These are phyloP conservation scores for Sparassis latifolia DNA, from an alignment of 1,284 basidiomycete species.

Conservation along the genomic window DNA sequence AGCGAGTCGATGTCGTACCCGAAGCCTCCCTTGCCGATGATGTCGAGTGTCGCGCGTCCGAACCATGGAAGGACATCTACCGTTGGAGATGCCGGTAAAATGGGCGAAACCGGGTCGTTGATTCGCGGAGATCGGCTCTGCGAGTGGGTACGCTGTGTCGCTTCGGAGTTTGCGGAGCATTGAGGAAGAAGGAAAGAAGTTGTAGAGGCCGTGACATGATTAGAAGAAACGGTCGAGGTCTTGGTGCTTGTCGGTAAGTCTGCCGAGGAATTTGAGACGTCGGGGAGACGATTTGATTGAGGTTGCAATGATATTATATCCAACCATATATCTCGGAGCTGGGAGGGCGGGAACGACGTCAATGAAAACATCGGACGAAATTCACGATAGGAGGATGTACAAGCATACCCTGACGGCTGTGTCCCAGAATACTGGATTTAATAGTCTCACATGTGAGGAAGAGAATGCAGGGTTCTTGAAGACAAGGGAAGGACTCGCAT, in stretches of 20 bases:
- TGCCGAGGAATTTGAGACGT: not conserved
- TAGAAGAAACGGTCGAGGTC: conserved; percentile 16
- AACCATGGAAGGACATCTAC: conserved; percentile 60
- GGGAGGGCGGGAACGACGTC: not conserved
- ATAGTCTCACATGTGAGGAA: conserved; percentile 43
- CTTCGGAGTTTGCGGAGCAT: not conserved
- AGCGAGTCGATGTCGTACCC: conserved; percentile 57
- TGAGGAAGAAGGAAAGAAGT: conserved; percentile 2
- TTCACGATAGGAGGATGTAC: not conserved
- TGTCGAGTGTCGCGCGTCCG: conserved; percentile 59
- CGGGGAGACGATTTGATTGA: conserved; percentile 1
- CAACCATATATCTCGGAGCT: conserved; percentile 46
- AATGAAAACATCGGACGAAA: not conserved
- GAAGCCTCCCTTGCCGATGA: conserved; percentile 67
- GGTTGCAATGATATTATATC: conserved; percentile 14
- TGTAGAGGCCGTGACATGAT: conserved; percentile 22
- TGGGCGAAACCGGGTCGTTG: not conserved
- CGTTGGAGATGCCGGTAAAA: not conserved
- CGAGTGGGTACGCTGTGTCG: too few species aligned
- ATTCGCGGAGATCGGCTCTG: too few species aligned
- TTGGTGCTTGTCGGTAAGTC: conserved; percentile 7
- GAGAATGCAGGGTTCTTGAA: conserved; percentile 52
- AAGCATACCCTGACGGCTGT: conserved; percentile 48
- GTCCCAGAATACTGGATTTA: conserved; percentile 58
- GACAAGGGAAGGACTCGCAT: not conserved